A percentile compares a stretch with the other conserved stretches of the same genome.
phyloP scores from a whole-genome alignment of 129 eudicot genomes.

The Tanacetum coccineum region DNA sequence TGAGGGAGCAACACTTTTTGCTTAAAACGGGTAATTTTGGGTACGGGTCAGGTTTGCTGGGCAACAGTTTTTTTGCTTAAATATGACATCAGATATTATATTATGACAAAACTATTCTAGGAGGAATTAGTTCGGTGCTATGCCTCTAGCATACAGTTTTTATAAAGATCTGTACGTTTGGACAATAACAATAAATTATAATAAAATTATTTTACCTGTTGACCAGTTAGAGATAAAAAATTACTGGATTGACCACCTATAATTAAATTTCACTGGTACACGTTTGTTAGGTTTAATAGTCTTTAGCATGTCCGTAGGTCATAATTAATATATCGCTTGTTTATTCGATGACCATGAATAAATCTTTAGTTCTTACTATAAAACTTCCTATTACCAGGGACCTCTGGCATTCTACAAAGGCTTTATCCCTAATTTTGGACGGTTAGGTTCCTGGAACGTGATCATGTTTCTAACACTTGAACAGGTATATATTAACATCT shows the following conservation, averaged over 20 bases:
- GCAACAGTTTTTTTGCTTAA: too few species aligned
- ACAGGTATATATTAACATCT: conserved; percentile 47
- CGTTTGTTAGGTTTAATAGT: not conserved
- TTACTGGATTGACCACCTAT: not conserved
- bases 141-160: too few species aligned
- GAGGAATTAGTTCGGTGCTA: too few species aligned
- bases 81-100: too few species aligned
- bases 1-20: too few species aligned
- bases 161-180: too few species aligned
- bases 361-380: not conserved
- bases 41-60: too few species aligned
- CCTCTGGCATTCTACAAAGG: conserved; percentile 95
- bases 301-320: not conserved
- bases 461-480: conserved; percentile 91
- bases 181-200: too few species aligned
- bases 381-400: conserved; percentile 46
- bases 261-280: not conserved
- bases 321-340: not conserved
- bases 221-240: too few species aligned
- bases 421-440: conserved; percentile 86
- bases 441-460: conserved; percentile 96
- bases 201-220: too few species aligned
- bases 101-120: too few species aligned
- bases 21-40: too few species aligned
- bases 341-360: not conserved